These are phyloP conservation scores for Suillus alpinus DNA, from an alignment of 768 basidiomycete genomes.

Conservation along the genomic window DNA sequence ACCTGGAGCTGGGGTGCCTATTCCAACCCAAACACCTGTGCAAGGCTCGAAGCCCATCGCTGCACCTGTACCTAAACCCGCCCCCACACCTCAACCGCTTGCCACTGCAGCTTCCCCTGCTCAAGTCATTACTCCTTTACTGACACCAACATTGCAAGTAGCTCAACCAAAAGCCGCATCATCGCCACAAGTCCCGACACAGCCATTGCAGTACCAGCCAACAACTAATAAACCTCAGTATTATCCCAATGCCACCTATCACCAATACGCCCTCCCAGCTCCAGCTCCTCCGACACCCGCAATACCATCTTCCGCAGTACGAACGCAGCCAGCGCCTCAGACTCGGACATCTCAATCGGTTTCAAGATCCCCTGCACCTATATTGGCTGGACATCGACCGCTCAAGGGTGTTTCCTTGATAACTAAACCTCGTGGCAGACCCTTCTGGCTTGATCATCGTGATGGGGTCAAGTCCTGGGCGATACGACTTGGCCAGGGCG, in stretches of 20 bases:
- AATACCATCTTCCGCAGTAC: slow-evolving; percentile 8
- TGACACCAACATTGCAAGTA: slow-evolving; percentile 11
- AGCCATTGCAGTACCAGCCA: slow-evolving; percentile 33
- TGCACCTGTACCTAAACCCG: slow-evolving; percentile 15
- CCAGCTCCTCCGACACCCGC: slow-evolving; percentile 19
- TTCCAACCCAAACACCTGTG: slow-evolving; percentile 14
- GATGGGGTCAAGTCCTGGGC: slow-evolving; percentile 79
- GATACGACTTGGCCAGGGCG: slow-evolving; percentile 55
- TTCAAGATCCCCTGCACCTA: slow-evolving; percentile 29
- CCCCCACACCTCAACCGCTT: slow-evolving; percentile 22
- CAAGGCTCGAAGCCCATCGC: slow-evolving; percentile 22
- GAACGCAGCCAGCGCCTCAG: slow-evolving; percentile 4
- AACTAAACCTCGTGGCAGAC: slow-evolving; percentile 59
- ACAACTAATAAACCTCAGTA: slow-evolving; percentile 25
- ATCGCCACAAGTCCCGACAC: slow-evolving; percentile 32
- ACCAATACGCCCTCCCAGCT: slow-evolving; percentile 26
- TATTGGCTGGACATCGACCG: slow-evolving; percentile 38
- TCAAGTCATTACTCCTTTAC: slow-evolving; percentile 18
- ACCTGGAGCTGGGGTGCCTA: slow-evolving; percentile 7
- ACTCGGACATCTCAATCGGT: slow-evolving; percentile 27
- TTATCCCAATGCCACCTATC: slow-evolving; percentile 56
- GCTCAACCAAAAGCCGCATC: slow-evolving; percentile 13
- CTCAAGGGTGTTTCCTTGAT: slow-evolving; percentile 52
- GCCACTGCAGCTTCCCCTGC: slow-evolving; percentile 17
- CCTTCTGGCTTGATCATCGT: slow-evolving; percentile 55